Evolutionary conservation across 208 protist species (phyloP).

Genomic region (Phytomonas francai): DNA sequence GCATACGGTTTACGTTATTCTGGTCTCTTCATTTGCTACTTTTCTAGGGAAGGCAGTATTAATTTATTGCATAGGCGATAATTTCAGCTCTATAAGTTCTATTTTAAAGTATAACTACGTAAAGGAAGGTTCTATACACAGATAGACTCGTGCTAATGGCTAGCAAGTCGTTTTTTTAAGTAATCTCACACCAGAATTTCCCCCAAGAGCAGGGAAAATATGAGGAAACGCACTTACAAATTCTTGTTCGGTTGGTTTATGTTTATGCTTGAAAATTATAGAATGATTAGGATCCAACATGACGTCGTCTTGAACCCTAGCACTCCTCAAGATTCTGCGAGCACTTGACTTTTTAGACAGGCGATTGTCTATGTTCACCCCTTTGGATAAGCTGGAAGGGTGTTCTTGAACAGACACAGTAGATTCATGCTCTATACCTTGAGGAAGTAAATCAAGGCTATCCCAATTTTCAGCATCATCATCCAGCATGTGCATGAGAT

Average conservation of each 20-base stretch:
- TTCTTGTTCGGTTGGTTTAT: background rate
- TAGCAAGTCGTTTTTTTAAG: background rate
- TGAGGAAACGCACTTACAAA: background rate
- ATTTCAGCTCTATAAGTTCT: background rate
- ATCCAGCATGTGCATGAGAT: background rate
- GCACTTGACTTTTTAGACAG: background rate
- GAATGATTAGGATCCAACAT: background rate
- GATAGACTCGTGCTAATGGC: background rate
- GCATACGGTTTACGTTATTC: background rate
- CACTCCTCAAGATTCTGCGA: background rate
- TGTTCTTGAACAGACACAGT: background rate
- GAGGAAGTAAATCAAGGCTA: background rate
- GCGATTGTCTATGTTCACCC: background rate
- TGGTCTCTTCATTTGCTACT: background rate
- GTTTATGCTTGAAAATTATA: background rate
- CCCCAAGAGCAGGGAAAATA: background rate
- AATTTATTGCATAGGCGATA: background rate
- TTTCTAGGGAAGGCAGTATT: background rate
- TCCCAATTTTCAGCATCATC: background rate
- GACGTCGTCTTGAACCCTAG: background rate
- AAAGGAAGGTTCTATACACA: background rate
- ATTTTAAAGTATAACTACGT: background rate
- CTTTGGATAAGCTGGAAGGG: background rate
- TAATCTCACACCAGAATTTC: background rate
- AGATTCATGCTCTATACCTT: background rate